These are phyloP conservation scores for Candida endomychidarum DNA, from an alignment of 805 yeast species.

Conservation along the genomic window DNA sequence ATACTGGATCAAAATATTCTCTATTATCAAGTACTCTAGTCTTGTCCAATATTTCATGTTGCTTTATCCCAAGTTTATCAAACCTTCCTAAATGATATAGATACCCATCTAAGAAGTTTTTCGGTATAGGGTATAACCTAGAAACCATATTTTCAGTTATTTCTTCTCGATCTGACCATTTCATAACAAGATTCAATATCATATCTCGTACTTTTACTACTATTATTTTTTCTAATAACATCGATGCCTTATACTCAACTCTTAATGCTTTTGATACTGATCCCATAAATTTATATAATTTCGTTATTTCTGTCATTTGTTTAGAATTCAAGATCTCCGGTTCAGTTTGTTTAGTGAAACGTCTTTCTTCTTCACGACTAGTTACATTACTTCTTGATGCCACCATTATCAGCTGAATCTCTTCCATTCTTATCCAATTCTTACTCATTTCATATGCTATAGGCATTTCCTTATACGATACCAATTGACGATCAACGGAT, in stretches of 20 bases:
- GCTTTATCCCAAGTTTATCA: conserved; percentile 5
- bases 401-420: conserved; percentile 19
- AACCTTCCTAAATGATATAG: conserved; percentile 6
- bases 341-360: conserved; percentile 9
- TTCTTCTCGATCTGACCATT: not conserved
- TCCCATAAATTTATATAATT: not conserved
- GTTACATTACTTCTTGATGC: not conserved
- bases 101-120: conserved; percentile 1
- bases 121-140: not conserved
- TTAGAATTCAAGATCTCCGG: conserved; percentile 3
- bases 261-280: not conserved
- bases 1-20: conserved; percentile 1
- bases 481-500: conserved; percentile 18
- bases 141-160: not conserved
- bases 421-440: conserved; percentile 42
- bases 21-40: not conserved
- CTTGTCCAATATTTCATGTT: conserved; percentile 3
- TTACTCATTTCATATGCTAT: conserved; percentile 52
- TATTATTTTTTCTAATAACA: not conserved
- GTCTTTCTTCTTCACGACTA: too few species aligned
- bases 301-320: not conserved
- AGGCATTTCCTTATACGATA: conserved; percentile 48
- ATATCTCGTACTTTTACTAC: conserved; percentile 1
- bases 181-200: not conserved
- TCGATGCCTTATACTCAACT: not conserved